Base-by-base conservation (phyloP, 78 protist genomes). In the Guillardia theta region DNA sequence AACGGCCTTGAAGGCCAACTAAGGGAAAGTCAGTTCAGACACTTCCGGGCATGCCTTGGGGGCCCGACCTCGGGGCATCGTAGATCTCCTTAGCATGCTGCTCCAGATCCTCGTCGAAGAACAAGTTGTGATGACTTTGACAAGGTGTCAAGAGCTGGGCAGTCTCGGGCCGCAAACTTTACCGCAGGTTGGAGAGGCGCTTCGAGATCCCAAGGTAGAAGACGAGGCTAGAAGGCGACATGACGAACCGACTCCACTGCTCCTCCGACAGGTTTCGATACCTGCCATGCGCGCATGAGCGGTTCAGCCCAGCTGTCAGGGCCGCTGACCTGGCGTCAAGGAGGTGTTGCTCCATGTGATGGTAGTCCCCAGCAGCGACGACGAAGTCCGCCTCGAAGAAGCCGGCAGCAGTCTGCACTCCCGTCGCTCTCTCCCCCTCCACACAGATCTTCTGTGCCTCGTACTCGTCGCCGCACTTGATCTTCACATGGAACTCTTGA, bases 281-380 rank as follows among this genome's bases (percentile, higher is more conserved):
- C 30, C 58, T 50, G 30, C 30, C 58, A 50, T 15, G 58, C 58
- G 15, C 58, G 58, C 58, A 15, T 15, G 15, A 15, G 58, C 58
- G 15, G 58, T 10, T 15, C 58, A 10, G 30, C 58, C 58, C 58
- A 10, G 58, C 58, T 15, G 58, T 15, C 58, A 50, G 30, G 30
- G 58, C 58, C 58, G 15, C 58, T 12, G 78, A 6, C 78, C 27
- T 5, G 78, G 78, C 48, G 50, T 43, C 90, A 10, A 78, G 90
- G 30, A 78, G 90, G 48, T 78, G 53, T 48, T 78, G 90, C 8
- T 43, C 90, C 90, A 78, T 78, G 50, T 78, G 90, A 50, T 78
- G 90, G 8, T 78, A 78, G 90, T 78, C 90, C 15, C 90, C 90
- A 30, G 90, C 90, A 0, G 90, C 90, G 0, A 78, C 90, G 33